Percentiles rank a stretch among this genome's conserved stretches.
These are phyloP conservation scores for Coniochaeta ligniaria DNA, from an alignment of 2,329 filamentous ascomycete genomes.

Conservation along the genomic window DNA sequence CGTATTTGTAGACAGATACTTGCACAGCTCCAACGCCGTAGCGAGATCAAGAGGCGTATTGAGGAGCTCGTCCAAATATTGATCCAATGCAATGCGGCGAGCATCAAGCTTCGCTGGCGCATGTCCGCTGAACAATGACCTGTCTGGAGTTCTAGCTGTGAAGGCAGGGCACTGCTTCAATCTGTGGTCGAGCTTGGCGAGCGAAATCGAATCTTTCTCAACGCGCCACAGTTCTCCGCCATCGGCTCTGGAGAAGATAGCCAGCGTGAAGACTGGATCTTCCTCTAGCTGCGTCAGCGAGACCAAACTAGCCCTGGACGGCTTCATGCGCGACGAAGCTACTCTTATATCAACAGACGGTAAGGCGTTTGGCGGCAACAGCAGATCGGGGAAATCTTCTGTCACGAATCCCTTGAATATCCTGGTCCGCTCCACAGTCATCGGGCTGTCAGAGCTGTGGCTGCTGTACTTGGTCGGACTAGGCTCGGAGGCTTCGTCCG, in stretches of 20 bases:
- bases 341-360: constrained; percentile 81
- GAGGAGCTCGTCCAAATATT: constrained; percentile 78
- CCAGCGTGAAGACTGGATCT: constrained; percentile 89
- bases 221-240: constrained; percentile 82
- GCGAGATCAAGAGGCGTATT: constrained; percentile 74
- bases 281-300: constrained; percentile 76
- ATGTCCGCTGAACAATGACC: constrained; percentile 82
- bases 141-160: constrained; percentile 71
- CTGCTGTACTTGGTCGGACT: constrained; percentile 23
- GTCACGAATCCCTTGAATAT: constrained; percentile 75
- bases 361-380: constrained; percentile 82
- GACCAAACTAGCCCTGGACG: constrained; percentile 78
- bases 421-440: constrained; percentile 30
- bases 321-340: constrained; percentile 89
- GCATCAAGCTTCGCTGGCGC: constrained; percentile 91
- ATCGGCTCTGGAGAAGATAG: constrained; percentile 71
- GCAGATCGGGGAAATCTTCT: constrained; percentile 78
- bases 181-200: constrained; percentile 75
- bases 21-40: constrained; percentile 75
- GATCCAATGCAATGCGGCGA: constrained; percentile 69
- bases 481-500: constrained; percentile 13
- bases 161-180: constrained; percentile 70
- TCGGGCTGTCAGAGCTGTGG: constrained; percentile 28
- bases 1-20: constrained; percentile 68
- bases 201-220: constrained; percentile 80